These are phyloP conservation scores for Volvariella surrecta DNA, from an alignment of 1,284 basidiomycete genomes.

Conservation along the genomic window DNA sequence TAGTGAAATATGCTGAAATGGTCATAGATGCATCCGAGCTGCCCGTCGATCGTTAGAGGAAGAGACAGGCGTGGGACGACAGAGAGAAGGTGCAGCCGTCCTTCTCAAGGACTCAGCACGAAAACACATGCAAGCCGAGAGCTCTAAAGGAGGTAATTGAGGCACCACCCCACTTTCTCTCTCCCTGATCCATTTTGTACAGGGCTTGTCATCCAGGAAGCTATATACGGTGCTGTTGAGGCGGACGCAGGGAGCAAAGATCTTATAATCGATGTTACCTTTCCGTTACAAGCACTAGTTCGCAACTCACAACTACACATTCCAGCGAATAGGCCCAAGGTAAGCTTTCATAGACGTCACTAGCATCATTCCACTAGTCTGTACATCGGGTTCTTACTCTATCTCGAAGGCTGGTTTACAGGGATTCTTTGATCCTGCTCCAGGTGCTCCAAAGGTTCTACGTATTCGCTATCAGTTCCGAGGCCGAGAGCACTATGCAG, in stretches of 20 bases:
- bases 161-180: neutral
- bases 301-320: constrained; percentile 74
- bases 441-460: constrained; percentile 57
- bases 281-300: constrained; percentile 79
- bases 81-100: constrained; percentile 21
- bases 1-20: too few relatives aligned
- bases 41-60: constrained; percentile 26
- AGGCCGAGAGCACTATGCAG: constrained; percentile 65
- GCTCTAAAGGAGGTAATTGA: constrained; percentile 24
- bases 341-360: constrained; percentile 19
- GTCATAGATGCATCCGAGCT: constrained; percentile 25
- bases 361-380: constrained; percentile 5
- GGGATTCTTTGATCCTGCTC: constrained; percentile 73
- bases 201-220: constrained; percentile 72
- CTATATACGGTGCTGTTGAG: constrained; percentile 56
- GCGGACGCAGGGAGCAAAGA: constrained; percentile 41
- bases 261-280: constrained; percentile 66
- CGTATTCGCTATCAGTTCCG: constrained; percentile 74
- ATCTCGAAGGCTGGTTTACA: constrained; percentile 48
- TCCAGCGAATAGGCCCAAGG: constrained; percentile 64
- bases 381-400: constrained; percentile 3
- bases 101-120: constrained; percentile 28
- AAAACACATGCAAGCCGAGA: constrained; percentile 26
- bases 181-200: constrained; percentile 5
- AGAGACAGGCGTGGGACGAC: constrained; percentile 23